Base-by-base conservation (phyloP, 768 basidiomycete species). In the Piloderma croceum region DNA sequence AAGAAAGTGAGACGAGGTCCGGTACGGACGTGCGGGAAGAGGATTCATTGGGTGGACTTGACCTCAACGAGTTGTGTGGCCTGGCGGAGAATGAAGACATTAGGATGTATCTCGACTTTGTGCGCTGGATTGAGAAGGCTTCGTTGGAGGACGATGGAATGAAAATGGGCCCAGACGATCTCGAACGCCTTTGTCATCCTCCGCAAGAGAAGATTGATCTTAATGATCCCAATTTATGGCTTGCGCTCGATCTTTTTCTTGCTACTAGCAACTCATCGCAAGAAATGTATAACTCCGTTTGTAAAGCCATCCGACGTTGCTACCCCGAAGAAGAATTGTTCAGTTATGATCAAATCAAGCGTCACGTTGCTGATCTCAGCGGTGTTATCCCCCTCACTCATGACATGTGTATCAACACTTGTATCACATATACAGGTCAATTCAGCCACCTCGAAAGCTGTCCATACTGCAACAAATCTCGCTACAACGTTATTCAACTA, bases 401-500 rank as follows among this genome's bases (percentile, higher is more conserved):
- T 5, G 59, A 73, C 41, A 74, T 74, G 68, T 76, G 71, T 31
- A 44, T 56, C 1, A 60, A 70, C 6, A 57, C 60, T 0, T 75
- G 73, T 42, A 23, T 59, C 15, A 64, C 63, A 1, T 75, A 56
- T 38, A 68, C 63, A 0, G 67, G 71, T 0, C 67, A 65, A 0
- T 68, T 57, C n/a, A 34, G 38, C 1, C 21, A 56, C 1, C 40
- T 60, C 0, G 51, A 64, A 0, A 3, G 15, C 0, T 76, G 71
- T 38, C 48, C 49, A 0, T 15, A 44, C 0, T 74, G 71, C 42
- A 34, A 36, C 0, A 49, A 63, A 25, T 50, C 62, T 1, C 49
- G 47, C 0, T 70, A 60, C 46, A 46, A 62, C 34, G 42, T 47
- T 5, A 24, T 38, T 24, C 18, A 45, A 1, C 27, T 29, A 15